Evolutionary conservation across 1,139 yeast species (phyloP).

Genomic region (Lodderomyces margitis): DNA sequence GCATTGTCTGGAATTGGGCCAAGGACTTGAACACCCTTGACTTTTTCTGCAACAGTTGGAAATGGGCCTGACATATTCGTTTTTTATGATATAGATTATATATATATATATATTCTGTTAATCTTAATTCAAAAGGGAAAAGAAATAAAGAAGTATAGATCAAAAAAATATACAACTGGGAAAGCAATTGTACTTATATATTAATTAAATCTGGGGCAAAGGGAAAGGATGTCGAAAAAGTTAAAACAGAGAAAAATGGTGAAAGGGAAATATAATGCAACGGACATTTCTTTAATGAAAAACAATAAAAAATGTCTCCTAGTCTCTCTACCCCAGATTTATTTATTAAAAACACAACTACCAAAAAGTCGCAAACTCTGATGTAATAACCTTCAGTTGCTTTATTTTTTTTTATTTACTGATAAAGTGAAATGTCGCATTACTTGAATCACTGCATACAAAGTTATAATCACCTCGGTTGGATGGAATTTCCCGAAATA

Average conservation of each 20-base stretch:
- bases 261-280: neutral
- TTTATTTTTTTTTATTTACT: too few relatives aligned
- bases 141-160: neutral
- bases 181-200: constrained; percentile 4
- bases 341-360: too few relatives aligned
- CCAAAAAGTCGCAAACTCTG: too few relatives aligned
- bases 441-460: neutral
- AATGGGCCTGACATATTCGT: constrained; percentile 47
- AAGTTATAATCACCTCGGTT: neutral
- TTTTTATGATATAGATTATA: constrained; percentile 3
- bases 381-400: too few relatives aligned
- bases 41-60: constrained; percentile 49
- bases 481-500: constrained; percentile 3
- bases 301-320: too few relatives aligned
- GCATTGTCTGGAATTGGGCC: constrained; percentile 63
- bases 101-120: constrained; percentile 2
- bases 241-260: neutral
- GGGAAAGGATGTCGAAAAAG: neutral
- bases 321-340: too few relatives aligned
- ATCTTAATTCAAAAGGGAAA: neutral
- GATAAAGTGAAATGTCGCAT: neutral
- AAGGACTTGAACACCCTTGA: constrained; percentile 63
- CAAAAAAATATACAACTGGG: neutral
- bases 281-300: constrained; percentile 3
- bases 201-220: neutral